Evolutionary conservation across 2,329 filamentous ascomycete genomes (phyloP), one percentile per base, ranked within the genome.

Genomic region (Colletotrichum melonis): DNA sequence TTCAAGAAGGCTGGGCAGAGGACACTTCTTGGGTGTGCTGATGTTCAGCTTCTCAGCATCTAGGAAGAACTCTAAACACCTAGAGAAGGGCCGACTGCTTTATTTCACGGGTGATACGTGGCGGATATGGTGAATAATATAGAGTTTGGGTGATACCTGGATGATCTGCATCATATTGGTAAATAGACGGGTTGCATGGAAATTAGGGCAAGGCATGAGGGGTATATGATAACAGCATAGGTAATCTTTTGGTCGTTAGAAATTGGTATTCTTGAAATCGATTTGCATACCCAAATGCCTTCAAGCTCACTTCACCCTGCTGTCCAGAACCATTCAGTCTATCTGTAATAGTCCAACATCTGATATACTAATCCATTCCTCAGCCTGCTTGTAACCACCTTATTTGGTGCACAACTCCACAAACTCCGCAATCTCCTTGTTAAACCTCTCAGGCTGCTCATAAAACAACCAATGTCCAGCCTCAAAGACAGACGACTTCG

Each of bases 381-480:
- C 42, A 49, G 42, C 19, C 19, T 46, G 5, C 42, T 46, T n/a
- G 1, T 8, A n/a, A n/a, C 19, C 42, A n/a, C 7, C 55, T 73
- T 56, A 73, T 4, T 38, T 57, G 6, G 70, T 52, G 22, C 67
- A 65, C 14, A 60, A 11, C 3, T 55, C 67, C 32, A 70, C 67
- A n/a, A 73, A 73, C 3, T 73, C 60, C 4, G 28, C 28, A 30
- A 84, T 73, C 73, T 82, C 81, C 55, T 42, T 64, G 65, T 84
- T 83, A 64, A 84, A 85, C 72, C 77, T 74, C 32, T 81, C 81
- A 0, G 82, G 79, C 72, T 84, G 79, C 77, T 85, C 83, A 32
- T 81, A 85, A 58, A 84, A 85, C 69, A 84, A 54, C 83, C 83
- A 85, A 64, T 85, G 83, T 0, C 83, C 83, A 3, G 80, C 77